These are phyloP conservation scores for Aspergillus fischeri DNA, from an alignment of 2,329 filamentous ascomycete genomes.

Conservation along the genomic window DNA sequence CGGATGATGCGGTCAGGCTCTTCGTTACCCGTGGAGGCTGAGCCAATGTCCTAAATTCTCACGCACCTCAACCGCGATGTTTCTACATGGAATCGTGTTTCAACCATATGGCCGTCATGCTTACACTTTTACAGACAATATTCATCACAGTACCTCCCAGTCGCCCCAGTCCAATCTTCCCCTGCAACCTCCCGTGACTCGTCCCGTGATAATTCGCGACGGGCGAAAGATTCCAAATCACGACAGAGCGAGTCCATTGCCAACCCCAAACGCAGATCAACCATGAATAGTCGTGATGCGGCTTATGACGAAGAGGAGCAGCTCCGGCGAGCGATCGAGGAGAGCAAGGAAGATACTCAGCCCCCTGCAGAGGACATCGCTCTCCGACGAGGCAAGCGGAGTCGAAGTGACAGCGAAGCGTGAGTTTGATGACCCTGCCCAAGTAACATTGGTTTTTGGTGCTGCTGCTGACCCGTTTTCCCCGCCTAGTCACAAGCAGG, in stretches of 20 bases:
- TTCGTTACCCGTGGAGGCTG: not conserved
- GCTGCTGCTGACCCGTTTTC: conserved; percentile 22
- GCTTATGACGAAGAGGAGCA: conserved; percentile 95
- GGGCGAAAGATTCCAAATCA: conserved; percentile 40
- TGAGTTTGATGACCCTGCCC: conserved; percentile 48
- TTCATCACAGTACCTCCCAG: conserved; percentile 61
- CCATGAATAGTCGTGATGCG: conserved; percentile 94
- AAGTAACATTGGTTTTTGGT: conserved; percentile 8
- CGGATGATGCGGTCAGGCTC: not conserved
- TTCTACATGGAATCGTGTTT: not conserved
- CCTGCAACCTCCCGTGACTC: conserved; percentile 42
- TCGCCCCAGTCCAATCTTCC: conserved; percentile 47
- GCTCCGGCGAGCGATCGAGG: conserved; percentile 83
- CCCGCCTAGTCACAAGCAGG: conserved; percentile 60
- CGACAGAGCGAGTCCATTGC: conserved; percentile 52
- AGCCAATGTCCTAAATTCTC: not conserved
- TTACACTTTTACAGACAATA: conserved; percentile 49
- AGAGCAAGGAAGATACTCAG: conserved; percentile 78
- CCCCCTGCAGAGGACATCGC: conserved; percentile 51
- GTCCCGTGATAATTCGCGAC: conserved; percentile 37
- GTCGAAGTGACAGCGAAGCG: conserved; percentile 91
- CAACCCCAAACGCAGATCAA: conserved; percentile 79
- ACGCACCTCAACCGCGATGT: not conserved
- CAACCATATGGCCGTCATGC: conserved; percentile 17
- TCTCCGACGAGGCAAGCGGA: conserved; percentile 70